phyloP scores from a whole-genome alignment of 2,329 filamentous ascomycete species.

The Neodidymelliopsis sp. region DNA sequence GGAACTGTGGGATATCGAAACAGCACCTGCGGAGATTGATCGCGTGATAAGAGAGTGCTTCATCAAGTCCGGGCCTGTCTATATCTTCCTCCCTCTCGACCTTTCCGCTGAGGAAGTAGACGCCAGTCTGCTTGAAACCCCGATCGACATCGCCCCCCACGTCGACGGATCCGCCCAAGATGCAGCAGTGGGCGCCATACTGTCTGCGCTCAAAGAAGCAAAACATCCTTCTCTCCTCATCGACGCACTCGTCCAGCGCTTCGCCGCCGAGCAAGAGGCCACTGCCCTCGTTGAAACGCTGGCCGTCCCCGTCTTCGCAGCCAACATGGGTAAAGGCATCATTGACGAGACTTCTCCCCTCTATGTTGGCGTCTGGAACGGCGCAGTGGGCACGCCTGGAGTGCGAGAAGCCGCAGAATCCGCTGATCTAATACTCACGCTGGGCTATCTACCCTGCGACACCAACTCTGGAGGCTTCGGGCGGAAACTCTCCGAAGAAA shows the following conservation, averaged over 20 bases:
- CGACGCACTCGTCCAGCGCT: constrained; percentile 51
- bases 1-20: constrained; percentile 50
- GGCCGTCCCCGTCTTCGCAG: constrained; percentile 48
- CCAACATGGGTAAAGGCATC: constrained; percentile 54
- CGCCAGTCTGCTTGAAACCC: constrained; percentile 44
- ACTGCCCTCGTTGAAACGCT: constrained; percentile 45
- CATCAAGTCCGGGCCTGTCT: constrained; percentile 52
- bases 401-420: constrained; percentile 46
- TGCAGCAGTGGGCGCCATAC: constrained; percentile 46
- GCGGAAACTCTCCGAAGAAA: constrained; percentile 39
- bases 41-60: constrained; percentile 54
- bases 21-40: constrained; percentile 54
- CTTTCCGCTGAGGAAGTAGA: constrained; percentile 49
- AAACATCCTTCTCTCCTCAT: constrained; percentile 51
- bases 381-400: constrained; percentile 48
- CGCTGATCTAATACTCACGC: constrained; percentile 48
- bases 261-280: constrained; percentile 47
- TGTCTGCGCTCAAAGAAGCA: constrained; percentile 40
- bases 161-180: constrained; percentile 37
- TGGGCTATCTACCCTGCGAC: constrained; percentile 53
- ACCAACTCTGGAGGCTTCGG: constrained; percentile 55
- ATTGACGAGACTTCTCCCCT: constrained; percentile 52
- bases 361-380: constrained; percentile 54
- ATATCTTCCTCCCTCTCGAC: constrained; percentile 56
- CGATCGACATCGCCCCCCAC: constrained; percentile 45